Base-by-base conservation (phyloP, 2,329 filamentous ascomycete species). In the Teratosphaeria zuluensis region DNA sequence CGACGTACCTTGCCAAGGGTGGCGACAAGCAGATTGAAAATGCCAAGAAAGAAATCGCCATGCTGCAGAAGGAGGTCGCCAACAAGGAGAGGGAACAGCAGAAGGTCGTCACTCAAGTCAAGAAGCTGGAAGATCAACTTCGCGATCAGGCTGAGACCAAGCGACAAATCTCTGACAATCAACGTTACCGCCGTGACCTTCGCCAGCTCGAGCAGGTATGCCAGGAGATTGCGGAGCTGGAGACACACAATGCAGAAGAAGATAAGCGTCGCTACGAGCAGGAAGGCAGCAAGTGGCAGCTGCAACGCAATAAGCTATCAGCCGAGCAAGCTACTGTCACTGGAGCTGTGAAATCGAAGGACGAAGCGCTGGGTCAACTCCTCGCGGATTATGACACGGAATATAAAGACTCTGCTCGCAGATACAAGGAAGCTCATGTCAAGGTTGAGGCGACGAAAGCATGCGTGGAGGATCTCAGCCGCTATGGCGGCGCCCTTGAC, bases 371-470 rank as follows among this genome's bases (percentile, higher is more conserved):
- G 7, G 78, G 77, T 56, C 81, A 87, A 58, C 78, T 92, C n/a
- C 74, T 90, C 30, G 77, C 82, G 11, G 90, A 96, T 66, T 99
- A 87, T 83, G 82, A 95, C 54, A 84, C 86, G 9, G 88, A 96
- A 65, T 96, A 96, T 78, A 86, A 90, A 70, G 83, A 92, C 70
- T 90, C 92, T 12, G 86, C 86, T 51, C 73, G 79, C 48, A 87
- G 89, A 65, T 97, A 92, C 75, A 90, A 90, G 66, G 87, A 95
- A 75, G 83, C 88, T 6, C 89, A 95, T 72, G 90, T 97, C 76
- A 88, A 88, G 65, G 89, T 96, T 0, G 90, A 86, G 76, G 95
- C 92, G 0, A 96, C 90, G 54, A 95, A 92, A 73, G 92, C 92
- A 3, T 92, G 91, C 2, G 89, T 96, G 57, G 90, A 95, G 59